Conservation (phyloP, 2,329 filamentous ascomycete genomes). For the Talaromyces piceae region DNA sequence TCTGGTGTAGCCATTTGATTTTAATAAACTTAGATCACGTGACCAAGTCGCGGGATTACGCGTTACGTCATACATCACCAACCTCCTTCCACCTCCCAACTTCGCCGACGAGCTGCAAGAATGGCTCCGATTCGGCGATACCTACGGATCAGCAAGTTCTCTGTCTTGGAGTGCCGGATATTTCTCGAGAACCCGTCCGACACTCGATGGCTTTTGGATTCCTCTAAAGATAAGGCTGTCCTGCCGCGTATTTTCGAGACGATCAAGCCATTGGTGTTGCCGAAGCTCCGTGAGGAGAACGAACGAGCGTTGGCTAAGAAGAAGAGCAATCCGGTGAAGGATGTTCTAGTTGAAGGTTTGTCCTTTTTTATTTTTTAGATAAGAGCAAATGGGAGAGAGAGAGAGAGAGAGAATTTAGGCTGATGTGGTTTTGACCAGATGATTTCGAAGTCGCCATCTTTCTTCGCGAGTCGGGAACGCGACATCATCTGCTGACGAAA, state of each 20-base stretch:
- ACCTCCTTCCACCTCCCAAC: background rate
- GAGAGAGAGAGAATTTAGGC: background rate
- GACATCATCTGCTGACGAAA: constrained; percentile 80
- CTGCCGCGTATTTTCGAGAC: constrained; percentile 77
- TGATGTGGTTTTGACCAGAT: constrained; percentile 46
- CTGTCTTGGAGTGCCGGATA: constrained; percentile 92
- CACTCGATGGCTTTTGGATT: constrained; percentile 73
- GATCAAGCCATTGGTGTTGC: constrained; percentile 76
- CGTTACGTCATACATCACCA: background rate
- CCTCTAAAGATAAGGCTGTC: constrained; percentile 45
- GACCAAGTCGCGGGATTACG: background rate
- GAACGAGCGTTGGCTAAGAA: constrained; percentile 55
- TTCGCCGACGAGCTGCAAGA: background rate
- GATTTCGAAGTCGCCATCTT: constrained; percentile 96
- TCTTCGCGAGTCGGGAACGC: constrained; percentile 73
- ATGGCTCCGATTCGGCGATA: constrained; percentile 91
- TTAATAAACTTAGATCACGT: background rate
- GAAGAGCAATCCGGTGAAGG: constrained; percentile 77
- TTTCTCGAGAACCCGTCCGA: constrained; percentile 89
- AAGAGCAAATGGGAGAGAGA: background rate
- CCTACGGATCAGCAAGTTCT: constrained; percentile 83
- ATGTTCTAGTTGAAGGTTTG: constrained; percentile 72
- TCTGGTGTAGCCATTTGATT: too few species aligned
- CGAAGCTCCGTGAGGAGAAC: constrained; percentile 83
- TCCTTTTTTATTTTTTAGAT: background rate